Evolutionary conservation across 768 basidiomycete species (phyloP), one percentile per base, ranked within the genome.

Genomic region (Rhizopogon vulgaris): DNA sequence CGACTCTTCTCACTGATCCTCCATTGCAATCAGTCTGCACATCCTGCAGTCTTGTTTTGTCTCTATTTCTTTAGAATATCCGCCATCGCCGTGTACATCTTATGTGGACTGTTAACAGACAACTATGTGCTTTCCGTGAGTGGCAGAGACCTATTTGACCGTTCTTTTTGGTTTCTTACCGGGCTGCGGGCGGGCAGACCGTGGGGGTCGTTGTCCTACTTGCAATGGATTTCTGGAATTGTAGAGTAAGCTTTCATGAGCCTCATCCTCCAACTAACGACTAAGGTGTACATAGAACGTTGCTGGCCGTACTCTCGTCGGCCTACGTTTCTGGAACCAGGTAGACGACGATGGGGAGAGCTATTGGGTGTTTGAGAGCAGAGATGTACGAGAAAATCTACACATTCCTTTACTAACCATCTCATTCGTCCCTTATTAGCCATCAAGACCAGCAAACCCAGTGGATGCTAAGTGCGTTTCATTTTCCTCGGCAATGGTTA

Each of bases 221-320:
- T 24, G 89, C 94, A 0, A 87, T 95, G 82, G 96, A 99, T 71
- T 99, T 99, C 68, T 99, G 95, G 96, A 97, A 95, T 61, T 93
- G 91, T 58, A 76, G 94, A 66, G 91, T 93, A 62, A 54, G 81
- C 54, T 27, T 42, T n/a, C 9, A 3, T 9, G 28, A 24, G 8
- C 17, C 18, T 34, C 34, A 6, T 46, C 8, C 4, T 22, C 5
- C 22, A 10, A 46, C 45, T 14, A 34, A 40, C 18, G 49, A 28
- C 24, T 53, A n/a, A 54, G 32, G 38, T 38, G 38, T 52, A 46
- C 24, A 43, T 60, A 94, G 87, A 99, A 99, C 62, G 93, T 99
- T 12, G 82, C 94, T 0, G 96, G 96, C 2, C 75, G 96, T 57
- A 93, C 87, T 22, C 75, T 99, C 14, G 96, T 98, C 10, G 96